Evolutionary conservation across 352 stramenopile species (phyloP), one percentile per base, ranked within the genome.

Genomic region (Pythium rishiriense): DNA sequence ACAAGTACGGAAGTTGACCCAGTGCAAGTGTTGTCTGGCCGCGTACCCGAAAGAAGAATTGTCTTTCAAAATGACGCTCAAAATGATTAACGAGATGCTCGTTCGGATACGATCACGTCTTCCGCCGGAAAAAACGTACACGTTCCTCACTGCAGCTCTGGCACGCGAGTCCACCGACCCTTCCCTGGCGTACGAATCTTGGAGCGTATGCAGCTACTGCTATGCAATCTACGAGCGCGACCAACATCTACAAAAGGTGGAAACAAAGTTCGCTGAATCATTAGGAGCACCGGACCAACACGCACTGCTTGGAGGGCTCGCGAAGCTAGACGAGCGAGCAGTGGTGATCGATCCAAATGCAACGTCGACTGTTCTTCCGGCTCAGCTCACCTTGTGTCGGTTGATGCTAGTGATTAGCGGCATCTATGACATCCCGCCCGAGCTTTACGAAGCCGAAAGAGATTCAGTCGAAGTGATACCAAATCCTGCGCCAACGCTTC

Each of bases 51-150:
- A 83, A 41, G 70, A 61, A n/a, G 85, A 94, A 56, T 68, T 94
- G 9, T 78, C 82, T 15, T 94, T 88, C 79, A 94, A 93, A 55
- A 94, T 94, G 85, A 94, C 85, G 29, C 66, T 91, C 51, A 91
- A 92, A 59, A 94, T 94, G 85, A 93, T 94, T 47, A 86, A 81
- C 58, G 85, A 94, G 48, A 94, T 84, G 74, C 79, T 93, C 0
- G 46, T 85, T 11, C 77, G 85, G 10, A 79, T 94, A 45, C 79
- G 78, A 3, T 76, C 83, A 25, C 80, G 83, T 1, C 58, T 87
- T 10, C 58, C 75, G 7, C 73, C 76, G 0, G 80, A 88, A 24
- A 88, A 83, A 41, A 70, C 46, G 7, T 72, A 85, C 41, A 69
- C 62, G 9, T 87, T 89, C 53, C 68, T 92, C 4, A 70, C 71